A percentile compares a stretch with the other conserved stretches of the same genome.
phyloP scores from a whole-genome alignment of 2,329 filamentous ascomycete species.

The Aspergillus sp. region DNA sequence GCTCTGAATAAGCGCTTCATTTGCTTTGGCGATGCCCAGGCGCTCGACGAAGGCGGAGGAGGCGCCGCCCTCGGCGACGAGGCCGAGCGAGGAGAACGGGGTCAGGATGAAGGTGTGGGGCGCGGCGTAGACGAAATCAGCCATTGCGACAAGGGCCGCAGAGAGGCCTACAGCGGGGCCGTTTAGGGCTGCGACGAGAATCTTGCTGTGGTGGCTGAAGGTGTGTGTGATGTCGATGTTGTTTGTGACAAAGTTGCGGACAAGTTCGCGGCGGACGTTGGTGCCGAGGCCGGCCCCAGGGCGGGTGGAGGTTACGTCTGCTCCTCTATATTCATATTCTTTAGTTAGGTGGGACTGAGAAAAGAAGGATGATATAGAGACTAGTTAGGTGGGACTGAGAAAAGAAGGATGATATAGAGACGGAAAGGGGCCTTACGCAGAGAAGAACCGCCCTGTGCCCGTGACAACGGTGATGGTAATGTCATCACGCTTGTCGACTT shows the following conservation, averaged over 20 bases:
- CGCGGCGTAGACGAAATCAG: slow-evolving; percentile 89
- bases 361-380: not conserved
- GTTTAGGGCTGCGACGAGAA: slow-evolving; percentile 89
- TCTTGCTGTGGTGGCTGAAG: slow-evolving; percentile 92
- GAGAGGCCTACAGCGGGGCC: slow-evolving; percentile 88
- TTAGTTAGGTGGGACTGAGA: not conserved
- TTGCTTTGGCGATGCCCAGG: slow-evolving; percentile 79
- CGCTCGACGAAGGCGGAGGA: slow-evolving; percentile 78
- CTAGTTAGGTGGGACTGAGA: not conserved
- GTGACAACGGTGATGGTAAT: slow-evolving; percentile 84
- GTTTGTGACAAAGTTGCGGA: slow-evolving; percentile 75
- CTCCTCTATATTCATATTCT: slow-evolving; percentile 61
- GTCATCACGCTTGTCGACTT: slow-evolving; percentile 78
- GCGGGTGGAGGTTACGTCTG: slow-evolving; percentile 69
- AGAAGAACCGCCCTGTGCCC: slow-evolving; percentile 81
- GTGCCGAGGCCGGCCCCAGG: slow-evolving; percentile 46
- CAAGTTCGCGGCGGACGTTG: slow-evolving; percentile 60
- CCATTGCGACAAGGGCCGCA: slow-evolving; percentile 79
- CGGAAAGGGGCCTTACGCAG: slow-evolving; percentile 64
- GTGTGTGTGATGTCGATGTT: slow-evolving; percentile 89
- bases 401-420: not conserved
- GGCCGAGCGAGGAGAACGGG: slow-evolving; percentile 85
- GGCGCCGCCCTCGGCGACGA: slow-evolving; percentile 87
- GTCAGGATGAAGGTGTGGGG: slow-evolving; percentile 85
- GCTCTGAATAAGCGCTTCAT: slow-evolving; percentile 92